Base-by-base conservation (phyloP, 768 basidiomycete species). In the Lactarius hengduanensis region DNA sequence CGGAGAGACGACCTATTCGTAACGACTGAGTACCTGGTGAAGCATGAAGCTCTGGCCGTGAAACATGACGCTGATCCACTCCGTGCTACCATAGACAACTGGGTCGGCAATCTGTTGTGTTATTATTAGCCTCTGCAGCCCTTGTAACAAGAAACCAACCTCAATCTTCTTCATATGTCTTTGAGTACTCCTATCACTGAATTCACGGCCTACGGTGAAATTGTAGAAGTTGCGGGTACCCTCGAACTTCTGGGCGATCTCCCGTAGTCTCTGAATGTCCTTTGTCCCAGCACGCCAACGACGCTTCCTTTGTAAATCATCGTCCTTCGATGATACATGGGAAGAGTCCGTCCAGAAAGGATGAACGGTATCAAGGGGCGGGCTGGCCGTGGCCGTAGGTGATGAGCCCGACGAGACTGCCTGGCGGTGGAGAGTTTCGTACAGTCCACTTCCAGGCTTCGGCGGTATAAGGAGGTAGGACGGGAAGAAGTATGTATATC, bases 11-110 rank as follows among this genome's bases (percentile, higher is more conserved):
- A 59, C 47, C 36, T 26, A n/a, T 30, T 32, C 53, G 61, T 16
- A 9, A 56, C 56, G 70, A 73, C 38, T n/a, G 78, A 82, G 61
- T 72, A 95, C 95, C 82, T 99, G 97, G 76, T 99, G 96, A 62
- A 99, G 78, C 97, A 99, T 98, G 76, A 99, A 99, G 72, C 93
- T 95, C 76, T 99, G 97, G 0, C 96, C 97, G 74, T 98, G 94
- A 75, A 97, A 90, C 66, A 91, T 80, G 22, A 98, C 88, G 55
- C 90, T 91, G 54, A 98, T 86, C 96, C 96, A 98, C 73, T 99
- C 96, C 2, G 91, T 96, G 45, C 88, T 88, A 26, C 92, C 94
- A 68, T 94, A 89, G 2, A 96, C 90, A 4, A 83, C 86, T n/a
- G 96, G 96, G 59, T 96, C 92, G 7, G 83, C 79, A 54, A 96